These are phyloP conservation scores for Fusarium cyanostomum DNA, from an alignment of 2,329 filamentous ascomycete species.

Conservation along the genomic window DNA sequence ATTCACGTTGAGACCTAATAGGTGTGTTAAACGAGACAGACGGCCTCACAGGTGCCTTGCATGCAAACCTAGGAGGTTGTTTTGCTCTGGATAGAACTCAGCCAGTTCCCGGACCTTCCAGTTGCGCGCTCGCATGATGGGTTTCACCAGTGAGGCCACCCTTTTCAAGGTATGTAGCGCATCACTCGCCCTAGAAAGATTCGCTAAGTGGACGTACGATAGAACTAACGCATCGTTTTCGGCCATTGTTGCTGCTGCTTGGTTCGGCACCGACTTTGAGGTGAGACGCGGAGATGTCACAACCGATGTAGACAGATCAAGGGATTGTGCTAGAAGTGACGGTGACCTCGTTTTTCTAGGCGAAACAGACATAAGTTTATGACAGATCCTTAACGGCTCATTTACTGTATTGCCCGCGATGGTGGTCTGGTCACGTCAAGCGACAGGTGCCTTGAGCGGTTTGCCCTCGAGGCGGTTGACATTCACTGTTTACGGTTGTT, in stretches of 20 bases:
- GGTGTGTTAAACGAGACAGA: background rate
- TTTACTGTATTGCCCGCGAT: background rate
- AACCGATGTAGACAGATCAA: constrained; percentile 1
- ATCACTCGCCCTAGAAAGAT: constrained; percentile 58
- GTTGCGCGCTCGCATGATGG: constrained; percentile 86
- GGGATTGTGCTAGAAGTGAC: background rate
- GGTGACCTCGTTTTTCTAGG: constrained; percentile 9
- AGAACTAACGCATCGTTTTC: constrained; percentile 55
- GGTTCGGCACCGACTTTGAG: background rate
- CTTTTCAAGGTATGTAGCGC: constrained; percentile 74
- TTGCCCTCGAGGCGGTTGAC: constrained; percentile 21
- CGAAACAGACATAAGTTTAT: background rate
- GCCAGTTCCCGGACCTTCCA: constrained; percentile 83
- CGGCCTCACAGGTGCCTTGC: background rate
- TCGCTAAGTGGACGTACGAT: constrained; percentile 60
- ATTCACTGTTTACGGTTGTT: background rate
- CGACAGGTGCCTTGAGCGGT: constrained; percentile 34
- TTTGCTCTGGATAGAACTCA: constrained; percentile 84
- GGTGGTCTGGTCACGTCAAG: constrained; percentile 36
- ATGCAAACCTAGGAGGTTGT: constrained; percentile 72
- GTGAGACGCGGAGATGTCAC: constrained; percentile 13
- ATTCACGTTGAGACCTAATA: constrained; percentile 77
- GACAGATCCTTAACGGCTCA: background rate
- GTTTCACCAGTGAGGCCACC: constrained; percentile 89
- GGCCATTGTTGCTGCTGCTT: constrained; percentile 24